Evolutionary conservation across 2,329 filamentous ascomycete species (phyloP).

Genomic region (Trichoderma lentiforme): DNA sequence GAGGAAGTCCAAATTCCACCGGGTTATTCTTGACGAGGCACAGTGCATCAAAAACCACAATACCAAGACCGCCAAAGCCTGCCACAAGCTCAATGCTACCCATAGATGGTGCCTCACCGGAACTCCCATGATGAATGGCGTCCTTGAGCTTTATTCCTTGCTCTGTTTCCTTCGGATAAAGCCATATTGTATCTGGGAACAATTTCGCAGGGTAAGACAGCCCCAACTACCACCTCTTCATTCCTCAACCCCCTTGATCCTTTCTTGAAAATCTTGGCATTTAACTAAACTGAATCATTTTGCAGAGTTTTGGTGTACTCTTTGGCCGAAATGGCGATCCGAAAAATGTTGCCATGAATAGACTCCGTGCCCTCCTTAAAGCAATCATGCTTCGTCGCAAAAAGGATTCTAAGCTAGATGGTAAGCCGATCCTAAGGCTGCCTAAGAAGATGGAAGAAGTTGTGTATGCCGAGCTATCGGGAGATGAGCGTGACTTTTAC

Average conservation of each 20-base stretch:
- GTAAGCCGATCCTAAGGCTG: conserved; percentile 73
- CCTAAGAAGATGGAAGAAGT: conserved; percentile 74
- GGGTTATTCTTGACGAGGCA: conserved; percentile 82
- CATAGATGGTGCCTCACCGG: conserved; percentile 80
- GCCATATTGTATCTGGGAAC: conserved; percentile 64
- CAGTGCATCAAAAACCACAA: conserved; percentile 78
- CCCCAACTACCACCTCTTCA: conserved; percentile 7
- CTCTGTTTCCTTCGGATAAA: conserved; percentile 73
- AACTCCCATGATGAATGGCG: conserved; percentile 85
- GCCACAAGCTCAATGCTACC: conserved; percentile 60
- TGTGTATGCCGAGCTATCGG: conserved; percentile 67
- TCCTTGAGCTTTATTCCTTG: conserved; percentile 73
- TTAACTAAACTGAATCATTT: conserved; percentile 15
- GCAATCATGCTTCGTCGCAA: conserved; percentile 79
- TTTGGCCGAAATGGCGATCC: conserved; percentile 45
- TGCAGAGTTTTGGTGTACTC: conserved; percentile 41
- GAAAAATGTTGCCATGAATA: conserved; percentile 61
- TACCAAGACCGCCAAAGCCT: conserved; percentile 69
- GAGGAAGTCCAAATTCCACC: conserved; percentile 62
- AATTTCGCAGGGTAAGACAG: conserved; percentile 54
- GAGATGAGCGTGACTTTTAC: conserved; percentile 75
- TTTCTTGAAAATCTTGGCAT: neutral
- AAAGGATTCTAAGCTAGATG: conserved; percentile 75
- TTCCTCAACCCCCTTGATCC: neutral
- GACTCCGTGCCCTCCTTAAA: conserved; percentile 72